Evolutionary conservation across 2,329 filamentous ascomycete species (phyloP).

Genomic region (Tolypocladium ovalisporum): DNA sequence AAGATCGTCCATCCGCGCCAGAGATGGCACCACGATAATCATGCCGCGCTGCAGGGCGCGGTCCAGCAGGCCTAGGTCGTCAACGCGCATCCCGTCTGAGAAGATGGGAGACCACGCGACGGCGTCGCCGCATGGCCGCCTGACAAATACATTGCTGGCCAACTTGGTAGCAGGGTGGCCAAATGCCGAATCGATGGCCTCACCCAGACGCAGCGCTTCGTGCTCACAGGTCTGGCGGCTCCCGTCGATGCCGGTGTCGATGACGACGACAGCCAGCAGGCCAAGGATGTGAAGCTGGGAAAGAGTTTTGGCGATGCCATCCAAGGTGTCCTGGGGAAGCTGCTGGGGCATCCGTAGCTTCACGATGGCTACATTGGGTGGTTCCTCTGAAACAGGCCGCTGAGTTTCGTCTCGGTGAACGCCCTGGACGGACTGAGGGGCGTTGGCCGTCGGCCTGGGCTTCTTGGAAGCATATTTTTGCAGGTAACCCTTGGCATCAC

Average conservation of each 20-base stretch:
- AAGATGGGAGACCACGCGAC: constrained; percentile 8
- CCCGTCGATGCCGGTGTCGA: constrained; percentile 53
- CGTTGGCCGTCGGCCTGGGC: constrained; percentile 10
- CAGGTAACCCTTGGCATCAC: constrained; percentile 85
- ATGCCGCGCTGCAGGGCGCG: constrained; percentile 20
- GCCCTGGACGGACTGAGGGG: constrained; percentile 25
- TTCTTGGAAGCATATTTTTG: constrained; percentile 57
- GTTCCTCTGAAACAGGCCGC: constrained; percentile 6
- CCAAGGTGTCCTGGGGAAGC: constrained; percentile 56
- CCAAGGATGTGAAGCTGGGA: constrained; percentile 75
- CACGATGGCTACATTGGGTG: constrained; percentile 62
- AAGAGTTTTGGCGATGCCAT: constrained; percentile 72
- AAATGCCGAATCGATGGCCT: constrained; percentile 58
- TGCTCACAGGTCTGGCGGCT: constrained; percentile 33
- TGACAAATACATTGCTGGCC: constrained; percentile 37
- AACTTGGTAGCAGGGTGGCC: constrained; percentile 58
- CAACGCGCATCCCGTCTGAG: constrained; percentile 15
- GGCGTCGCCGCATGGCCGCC: neutral
- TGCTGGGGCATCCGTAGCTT: constrained; percentile 68
- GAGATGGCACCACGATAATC: constrained; percentile 27
- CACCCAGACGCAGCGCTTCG: constrained; percentile 64
- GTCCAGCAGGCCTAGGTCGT: constrained; percentile 19
- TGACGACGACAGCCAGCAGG: constrained; percentile 68
- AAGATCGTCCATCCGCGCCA: constrained; percentile 30
- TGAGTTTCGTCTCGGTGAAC: constrained; percentile 5